These are phyloP conservation scores for Cylindrotheca closterium DNA, from an alignment of 108 stramenopile species.

Conservation along the genomic window DNA sequence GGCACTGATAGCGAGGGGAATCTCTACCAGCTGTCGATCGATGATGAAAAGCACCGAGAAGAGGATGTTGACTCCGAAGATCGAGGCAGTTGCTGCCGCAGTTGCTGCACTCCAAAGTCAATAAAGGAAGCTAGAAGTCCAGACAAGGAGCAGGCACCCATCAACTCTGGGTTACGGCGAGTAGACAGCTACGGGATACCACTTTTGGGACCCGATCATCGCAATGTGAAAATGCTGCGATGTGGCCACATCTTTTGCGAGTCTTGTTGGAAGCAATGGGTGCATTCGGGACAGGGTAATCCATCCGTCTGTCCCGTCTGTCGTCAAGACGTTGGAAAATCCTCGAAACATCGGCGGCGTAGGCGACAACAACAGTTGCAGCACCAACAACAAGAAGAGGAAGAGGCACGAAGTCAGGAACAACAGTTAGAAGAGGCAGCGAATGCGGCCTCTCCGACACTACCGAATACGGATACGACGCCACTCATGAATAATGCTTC, in stretches of 20 bases:
- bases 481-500: too few species aligned
- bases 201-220: slow-evolving; percentile 51
- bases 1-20: too few species aligned
- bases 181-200: slow-evolving; percentile 79
- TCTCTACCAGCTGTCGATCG: background rate
- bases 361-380: slow-evolving; percentile 11
- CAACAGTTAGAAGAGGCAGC: too few species aligned
- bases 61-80: slow-evolving; percentile 8
- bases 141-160: background rate
- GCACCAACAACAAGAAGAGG: background rate
- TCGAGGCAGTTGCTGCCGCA: background rate
- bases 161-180: slow-evolving; percentile 18
- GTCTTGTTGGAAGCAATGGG: slow-evolving; percentile 83
- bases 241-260: slow-evolving; percentile 90
- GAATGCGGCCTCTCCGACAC: too few species aligned
- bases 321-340: slow-evolving; percentile 73
- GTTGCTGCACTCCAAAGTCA: too few species aligned
- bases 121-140: background rate
- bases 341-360: slow-evolving; percentile 19
- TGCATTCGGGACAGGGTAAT: slow-evolving; percentile 76
- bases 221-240: slow-evolving; percentile 73
- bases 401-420: too few species aligned
- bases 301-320: slow-evolving; percentile 83
- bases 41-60: background rate
- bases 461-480: too few species aligned